These are phyloP conservation scores for Pelargonium nanum DNA, from an alignment of 345 rosid genomes.

Conservation along the genomic window DNA sequence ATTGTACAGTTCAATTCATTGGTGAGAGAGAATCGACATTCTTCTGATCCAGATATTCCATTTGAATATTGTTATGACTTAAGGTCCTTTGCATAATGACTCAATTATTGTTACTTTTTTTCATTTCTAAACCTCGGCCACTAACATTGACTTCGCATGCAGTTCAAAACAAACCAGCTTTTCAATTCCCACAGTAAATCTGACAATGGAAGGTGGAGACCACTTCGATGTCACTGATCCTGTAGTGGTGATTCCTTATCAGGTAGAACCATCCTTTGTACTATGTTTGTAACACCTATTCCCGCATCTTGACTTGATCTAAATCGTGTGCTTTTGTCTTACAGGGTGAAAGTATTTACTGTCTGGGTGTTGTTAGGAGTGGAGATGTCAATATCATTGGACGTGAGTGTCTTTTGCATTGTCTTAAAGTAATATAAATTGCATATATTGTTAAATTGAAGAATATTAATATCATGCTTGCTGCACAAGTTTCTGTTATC, in stretches of 20 bases:
- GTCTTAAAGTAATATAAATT: neutral
- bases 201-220: slow-evolving; percentile 77
- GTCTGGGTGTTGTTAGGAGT: slow-evolving; percentile 64
- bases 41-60: slow-evolving; percentile 31
- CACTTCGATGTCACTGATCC: slow-evolving; percentile 43
- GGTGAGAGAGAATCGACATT: slow-evolving; percentile 41
- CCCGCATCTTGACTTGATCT: slow-evolving; percentile 6
- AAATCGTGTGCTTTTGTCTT: slow-evolving; percentile 11
- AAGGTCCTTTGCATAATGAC: slow-evolving; percentile 29
- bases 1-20: slow-evolving; percentile 53
- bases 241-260: slow-evolving; percentile 16
- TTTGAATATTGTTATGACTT: slow-evolving; percentile 74
- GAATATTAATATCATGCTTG: too few relatives aligned
- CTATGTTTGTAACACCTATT: neutral
- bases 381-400: slow-evolving; percentile 68
- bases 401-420: slow-evolving; percentile 48
- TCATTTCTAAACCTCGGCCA: neutral
- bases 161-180: slow-evolving; percentile 33
- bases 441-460: neutral
- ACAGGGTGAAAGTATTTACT: slow-evolving; percentile 43
- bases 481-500: too few relatives aligned
- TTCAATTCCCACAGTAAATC: slow-evolving; percentile 35
- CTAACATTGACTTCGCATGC: slow-evolving; percentile 3
- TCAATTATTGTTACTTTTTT: neutral
- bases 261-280: slow-evolving; percentile 25